Evolutionary conservation across 129 eudicot genomes (phyloP).

Genomic region (Flaveria ramosissima): DNA sequence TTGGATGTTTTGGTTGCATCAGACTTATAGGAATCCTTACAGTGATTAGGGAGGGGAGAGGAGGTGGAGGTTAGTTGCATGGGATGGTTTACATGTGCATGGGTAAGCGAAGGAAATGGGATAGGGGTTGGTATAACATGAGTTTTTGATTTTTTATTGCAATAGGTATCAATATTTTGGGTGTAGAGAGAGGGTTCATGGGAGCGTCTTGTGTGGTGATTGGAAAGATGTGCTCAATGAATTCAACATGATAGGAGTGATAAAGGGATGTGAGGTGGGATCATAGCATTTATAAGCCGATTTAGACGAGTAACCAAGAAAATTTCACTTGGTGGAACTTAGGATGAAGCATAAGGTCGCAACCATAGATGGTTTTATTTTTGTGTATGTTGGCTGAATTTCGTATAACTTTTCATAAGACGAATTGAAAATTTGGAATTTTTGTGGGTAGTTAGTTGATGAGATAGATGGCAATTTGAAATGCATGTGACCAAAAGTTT

Average conservation of each 20-base stretch:
- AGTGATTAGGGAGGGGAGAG: neutral
- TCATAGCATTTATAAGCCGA: neutral
- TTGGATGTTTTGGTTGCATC: too few relatives aligned
- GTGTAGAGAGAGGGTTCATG: neutral
- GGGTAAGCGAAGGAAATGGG: neutral
- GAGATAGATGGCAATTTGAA: neutral
- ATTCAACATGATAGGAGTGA: neutral
- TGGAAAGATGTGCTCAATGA: neutral
- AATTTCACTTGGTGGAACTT: too few relatives aligned
- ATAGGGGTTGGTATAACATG: neutral
- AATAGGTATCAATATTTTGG: neutral
- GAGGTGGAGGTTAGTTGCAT: neutral
- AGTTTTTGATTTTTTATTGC: neutral
- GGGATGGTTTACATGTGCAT: neutral
- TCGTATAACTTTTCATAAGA: neutral
- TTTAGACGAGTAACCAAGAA: too few relatives aligned
- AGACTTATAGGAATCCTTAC: too few relatives aligned
- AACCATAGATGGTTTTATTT: too few relatives aligned
- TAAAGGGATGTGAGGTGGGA: neutral
- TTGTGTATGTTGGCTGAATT: too few relatives aligned
- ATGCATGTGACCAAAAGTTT: neutral
- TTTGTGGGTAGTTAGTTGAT: neutral
- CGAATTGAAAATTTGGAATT: neutral
- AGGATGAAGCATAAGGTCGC: too few relatives aligned
- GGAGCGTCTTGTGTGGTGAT: neutral